Evolutionary conservation across 805 yeast genomes (phyloP), one percentile per base, ranked within the genome.

Genomic region (Pachysolen tannophilus): DNA sequence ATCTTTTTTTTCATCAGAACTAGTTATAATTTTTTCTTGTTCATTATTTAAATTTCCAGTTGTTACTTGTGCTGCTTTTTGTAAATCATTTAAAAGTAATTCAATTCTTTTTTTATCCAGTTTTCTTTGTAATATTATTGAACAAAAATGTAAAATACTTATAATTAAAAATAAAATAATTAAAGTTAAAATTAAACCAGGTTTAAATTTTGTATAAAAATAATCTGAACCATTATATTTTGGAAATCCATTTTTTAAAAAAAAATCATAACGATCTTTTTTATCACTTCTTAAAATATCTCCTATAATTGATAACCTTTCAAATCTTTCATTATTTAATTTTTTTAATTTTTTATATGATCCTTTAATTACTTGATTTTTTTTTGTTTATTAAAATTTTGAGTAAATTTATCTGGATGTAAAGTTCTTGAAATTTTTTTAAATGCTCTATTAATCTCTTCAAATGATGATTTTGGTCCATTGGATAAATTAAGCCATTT

Each of bases 241-340:
- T 6, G 98, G 97, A 59, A 92, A 90, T 6, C 97, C 97, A 45
- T 75, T 71, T 28, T 72, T 65, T 35, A 83, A 63, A 58, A 84
- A 92, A 55, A 75, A 87, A 56, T 92, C 97, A 55, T 92, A 92
- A 6, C 86, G 67, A 32, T 79, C 75, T 42, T 78, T 73, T 39
- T 67, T 66, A 36, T 74, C 72, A 37, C 68, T 63, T 44, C 90
- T 69, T 32, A 88, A 63, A 37, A 88, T 78, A 49, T 82, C 75
- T 23, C 87, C 80, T 16, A 85, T 82, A 19, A 78, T 56, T 23
- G 92, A 82, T 25, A 92, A 68, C 20, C 90, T 64, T 48, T 90
- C 85, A 52, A 79, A 92, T 26, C 85, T 66, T 45, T 77, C 82
- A 42, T 72, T 78, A 5, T 81, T 82, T 16, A 56, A 52, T 43